Percentiles rank a stretch among this genome's conserved stretches.
phyloP scores from a whole-genome alignment of 1,284 basidiomycete genomes.

The Microbotryum silenes-acaulis region DNA sequence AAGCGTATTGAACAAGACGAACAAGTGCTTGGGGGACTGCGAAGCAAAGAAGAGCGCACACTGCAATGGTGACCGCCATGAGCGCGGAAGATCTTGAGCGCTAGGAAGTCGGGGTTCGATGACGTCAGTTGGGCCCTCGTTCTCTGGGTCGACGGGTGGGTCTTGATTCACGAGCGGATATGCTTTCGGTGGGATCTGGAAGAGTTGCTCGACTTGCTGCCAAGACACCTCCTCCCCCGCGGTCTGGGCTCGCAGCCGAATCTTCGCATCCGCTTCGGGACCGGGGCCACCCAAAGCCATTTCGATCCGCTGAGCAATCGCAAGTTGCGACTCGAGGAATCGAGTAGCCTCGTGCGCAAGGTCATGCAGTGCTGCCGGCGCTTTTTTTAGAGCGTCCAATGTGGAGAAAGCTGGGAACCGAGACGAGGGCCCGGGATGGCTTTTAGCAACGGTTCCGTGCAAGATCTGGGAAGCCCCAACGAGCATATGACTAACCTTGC shows the following conservation, averaged over 20 bases:
- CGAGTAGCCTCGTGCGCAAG: slow-evolving; percentile 20
- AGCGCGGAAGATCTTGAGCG: slow-evolving; percentile 17
- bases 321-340: slow-evolving; percentile 27
- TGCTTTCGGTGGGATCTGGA: slow-evolving; percentile 2
- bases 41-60: slow-evolving; percentile 19
- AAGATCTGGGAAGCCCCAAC: background rate
- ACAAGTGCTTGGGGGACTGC: background rate
- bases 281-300: background rate
- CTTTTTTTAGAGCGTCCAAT: slow-evolving; percentile 27
- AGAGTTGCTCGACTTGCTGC: slow-evolving; percentile 16
- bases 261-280: slow-evolving; percentile 6
- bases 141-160: background rate
- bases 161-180: background rate
- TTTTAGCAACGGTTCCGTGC: background rate
- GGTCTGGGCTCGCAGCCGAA: slow-evolving; percentile 17
- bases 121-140: background rate
- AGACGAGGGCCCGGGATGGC: background rate
- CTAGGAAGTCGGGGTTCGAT: slow-evolving; percentile 10
- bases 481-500: slow-evolving; percentile 12
- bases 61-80: slow-evolving; percentile 18
- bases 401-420: slow-evolving; percentile 18
- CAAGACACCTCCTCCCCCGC: slow-evolving; percentile 15
- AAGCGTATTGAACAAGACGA: background rate
- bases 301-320: slow-evolving; percentile 21
- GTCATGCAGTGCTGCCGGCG: slow-evolving; percentile 16